phyloP scores from a whole-genome alignment of 164 flowering plant genomes.

The Dillenia turbinata region DNA sequence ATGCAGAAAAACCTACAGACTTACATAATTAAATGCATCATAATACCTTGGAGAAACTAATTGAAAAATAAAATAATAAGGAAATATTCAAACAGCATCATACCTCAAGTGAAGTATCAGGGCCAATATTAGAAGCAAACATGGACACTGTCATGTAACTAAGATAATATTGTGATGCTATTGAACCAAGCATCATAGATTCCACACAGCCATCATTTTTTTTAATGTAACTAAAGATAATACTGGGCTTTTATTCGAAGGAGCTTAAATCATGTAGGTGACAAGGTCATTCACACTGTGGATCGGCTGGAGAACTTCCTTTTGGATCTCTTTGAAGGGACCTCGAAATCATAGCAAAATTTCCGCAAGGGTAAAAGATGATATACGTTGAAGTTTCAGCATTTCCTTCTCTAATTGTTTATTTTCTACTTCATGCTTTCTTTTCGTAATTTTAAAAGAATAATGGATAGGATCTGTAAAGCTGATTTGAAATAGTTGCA shows the following conservation, averaged over 20 bases:
- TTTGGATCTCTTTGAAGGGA: conserved; percentile 54
- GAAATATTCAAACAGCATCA: background rate
- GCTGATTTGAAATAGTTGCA: no score
- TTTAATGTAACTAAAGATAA: conserved; percentile 75
- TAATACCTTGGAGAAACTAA: background rate
- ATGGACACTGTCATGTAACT: conserved; percentile 88
- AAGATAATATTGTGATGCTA: conserved; percentile 96
- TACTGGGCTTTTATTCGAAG: conserved; percentile 45
- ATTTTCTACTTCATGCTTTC: no score
- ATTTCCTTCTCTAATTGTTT: background rate
- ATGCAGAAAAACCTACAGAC: conserved; percentile 67
- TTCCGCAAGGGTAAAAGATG: conserved; percentile 5
- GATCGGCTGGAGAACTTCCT: conserved; percentile 41
- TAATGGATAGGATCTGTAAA: no score
- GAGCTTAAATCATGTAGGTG: conserved; percentile 17
- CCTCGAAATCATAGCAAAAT: conserved; percentile 16
- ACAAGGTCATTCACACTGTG: conserved; percentile 38
- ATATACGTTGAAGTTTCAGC: background rate
- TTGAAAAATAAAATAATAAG: background rate
- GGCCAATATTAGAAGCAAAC: conserved; percentile 91
- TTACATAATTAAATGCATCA: background rate
- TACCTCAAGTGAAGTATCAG: conserved; percentile 92
- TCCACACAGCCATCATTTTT: conserved; percentile 74
- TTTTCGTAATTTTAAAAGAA: no score
- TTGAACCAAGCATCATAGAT: conserved; percentile 80